Evolutionary conservation across 2,329 filamentous ascomycete genomes (phyloP).

Genomic region (Phaeosphaeriaceae sp.): DNA sequence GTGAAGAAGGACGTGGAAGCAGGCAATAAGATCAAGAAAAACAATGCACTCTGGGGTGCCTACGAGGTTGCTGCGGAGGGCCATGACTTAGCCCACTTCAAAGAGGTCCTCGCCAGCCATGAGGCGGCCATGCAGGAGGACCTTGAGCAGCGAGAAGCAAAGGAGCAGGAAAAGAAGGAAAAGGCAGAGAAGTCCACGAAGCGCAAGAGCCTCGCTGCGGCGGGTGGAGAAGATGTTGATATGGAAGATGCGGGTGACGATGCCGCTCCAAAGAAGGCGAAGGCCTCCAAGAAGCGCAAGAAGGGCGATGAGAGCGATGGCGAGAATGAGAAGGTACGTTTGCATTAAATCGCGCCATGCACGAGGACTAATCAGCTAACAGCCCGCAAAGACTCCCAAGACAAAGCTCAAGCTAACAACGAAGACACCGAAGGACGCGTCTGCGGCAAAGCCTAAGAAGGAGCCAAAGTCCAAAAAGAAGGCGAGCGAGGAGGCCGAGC

Average conservation of each 20-base stretch:
- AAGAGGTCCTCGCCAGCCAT: slow-evolving; percentile 72
- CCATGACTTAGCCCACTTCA: slow-evolving; percentile 82
- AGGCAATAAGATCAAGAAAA: slow-evolving; percentile 82
- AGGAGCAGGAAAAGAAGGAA: slow-evolving; percentile 67
- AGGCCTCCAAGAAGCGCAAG: slow-evolving; percentile 74
- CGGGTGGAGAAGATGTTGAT: slow-evolving; percentile 45
- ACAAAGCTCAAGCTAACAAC: slow-evolving; percentile 57
- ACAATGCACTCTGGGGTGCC: slow-evolving; percentile 79
- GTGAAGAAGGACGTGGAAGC: slow-evolving; percentile 74
- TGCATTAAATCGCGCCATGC: neutral
- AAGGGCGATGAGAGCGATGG: slow-evolving; percentile 69
- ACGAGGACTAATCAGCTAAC: slow-evolving; percentile 31
- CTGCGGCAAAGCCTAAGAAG: slow-evolving; percentile 65
- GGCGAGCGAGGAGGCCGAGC: slow-evolving; percentile 63
- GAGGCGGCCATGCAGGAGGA: slow-evolving; percentile 63
- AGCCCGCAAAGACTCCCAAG: slow-evolving; percentile 60
- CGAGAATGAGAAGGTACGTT: slow-evolving; percentile 69
- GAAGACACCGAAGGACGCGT: slow-evolving; percentile 48
- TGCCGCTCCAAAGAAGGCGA: slow-evolving; percentile 46
- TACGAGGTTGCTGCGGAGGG: slow-evolving; percentile 81
- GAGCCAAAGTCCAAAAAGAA: slow-evolving; percentile 63
- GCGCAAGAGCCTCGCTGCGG: slow-evolving; percentile 48
- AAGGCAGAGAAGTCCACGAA: slow-evolving; percentile 63
- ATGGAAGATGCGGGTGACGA: slow-evolving; percentile 52
- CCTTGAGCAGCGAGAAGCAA: slow-evolving; percentile 69